phyloP scores from a whole-genome alignment of 2,329 filamentous ascomycete genomes.

The Fusarium multiceps region DNA sequence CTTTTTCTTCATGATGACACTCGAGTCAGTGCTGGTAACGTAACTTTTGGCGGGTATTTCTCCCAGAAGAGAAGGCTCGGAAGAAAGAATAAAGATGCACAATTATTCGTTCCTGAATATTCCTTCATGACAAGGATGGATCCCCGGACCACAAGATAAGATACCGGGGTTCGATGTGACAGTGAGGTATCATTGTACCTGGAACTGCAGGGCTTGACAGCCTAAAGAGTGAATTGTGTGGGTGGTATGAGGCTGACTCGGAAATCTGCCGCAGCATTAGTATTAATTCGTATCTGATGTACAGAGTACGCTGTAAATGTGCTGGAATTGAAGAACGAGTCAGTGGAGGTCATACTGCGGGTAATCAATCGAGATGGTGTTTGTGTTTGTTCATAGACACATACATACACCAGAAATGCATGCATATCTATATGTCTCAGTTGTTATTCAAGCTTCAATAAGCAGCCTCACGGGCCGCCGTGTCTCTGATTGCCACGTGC shows the following conservation, averaged over 20 bases:
- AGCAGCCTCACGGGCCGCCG: constrained; percentile 7
- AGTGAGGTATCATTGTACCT: constrained; percentile 36
- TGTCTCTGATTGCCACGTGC: constrained; percentile 40
- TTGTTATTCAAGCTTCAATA: constrained; percentile 8
- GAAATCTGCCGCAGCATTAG: constrained; percentile 7
- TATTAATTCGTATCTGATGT: neutral
- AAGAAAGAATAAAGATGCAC: neutral
- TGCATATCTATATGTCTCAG: constrained; percentile 12
- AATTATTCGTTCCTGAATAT: neutral
- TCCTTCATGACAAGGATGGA: constrained; percentile 19
- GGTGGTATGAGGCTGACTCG: constrained; percentile 34
- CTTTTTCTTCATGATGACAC: neutral
- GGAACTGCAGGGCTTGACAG: constrained; percentile 27
- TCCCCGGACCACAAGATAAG: no score
- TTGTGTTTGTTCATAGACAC: neutral
- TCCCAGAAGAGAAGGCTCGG: neutral
- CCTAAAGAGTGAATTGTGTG: constrained; percentile 14
- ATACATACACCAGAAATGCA: neutral
- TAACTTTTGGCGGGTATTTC: neutral
- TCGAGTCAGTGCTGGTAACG: constrained; percentile 23
- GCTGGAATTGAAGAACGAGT: constrained; percentile 7
- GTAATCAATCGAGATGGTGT: no score
- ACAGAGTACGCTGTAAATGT: neutral
- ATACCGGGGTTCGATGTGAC: constrained; percentile 31
- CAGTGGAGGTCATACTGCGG: neutral